These are phyloP conservation scores for Penicillium dipodomyicola DNA, from an alignment of 495 filamentous ascomycete species.

Conservation along the genomic window DNA sequence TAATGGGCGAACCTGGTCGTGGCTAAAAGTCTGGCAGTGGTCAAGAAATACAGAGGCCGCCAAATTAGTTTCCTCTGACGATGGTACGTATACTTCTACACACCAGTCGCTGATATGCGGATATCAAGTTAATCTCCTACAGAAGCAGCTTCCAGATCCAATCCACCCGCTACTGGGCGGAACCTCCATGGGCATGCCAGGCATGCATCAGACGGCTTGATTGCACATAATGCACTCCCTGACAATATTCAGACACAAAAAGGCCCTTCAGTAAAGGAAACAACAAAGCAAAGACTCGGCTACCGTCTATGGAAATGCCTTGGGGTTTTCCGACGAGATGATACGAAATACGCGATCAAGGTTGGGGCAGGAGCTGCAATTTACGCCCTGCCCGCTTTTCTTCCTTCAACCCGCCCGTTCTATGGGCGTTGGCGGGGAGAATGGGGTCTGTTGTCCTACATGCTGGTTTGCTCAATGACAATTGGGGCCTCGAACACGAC, in stretches of 20 bases:
- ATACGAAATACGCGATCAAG: slow-evolving; percentile 81
- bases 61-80: slow-evolving; percentile 19
- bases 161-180: not conserved
- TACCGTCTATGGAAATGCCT: slow-evolving; percentile 61
- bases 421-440: slow-evolving; percentile 92
- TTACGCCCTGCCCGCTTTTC: slow-evolving; percentile 83
- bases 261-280: slow-evolving; percentile 5
- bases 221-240: slow-evolving; percentile 10
- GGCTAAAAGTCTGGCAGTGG: slow-evolving; percentile 76
- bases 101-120: not conserved
- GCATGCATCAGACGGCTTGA: slow-evolving; percentile 10
- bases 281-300: slow-evolving; percentile 37
- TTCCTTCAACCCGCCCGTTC: slow-evolving; percentile 69
- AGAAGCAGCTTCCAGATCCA: slow-evolving; percentile 4
- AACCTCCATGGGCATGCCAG: not conserved
- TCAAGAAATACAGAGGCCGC: slow-evolving; percentile 15
- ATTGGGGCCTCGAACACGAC: slow-evolving; percentile 94
- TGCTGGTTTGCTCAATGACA: slow-evolving; percentile 98
- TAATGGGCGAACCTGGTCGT: slow-evolving; percentile 69
- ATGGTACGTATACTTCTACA: slow-evolving; percentile 17
- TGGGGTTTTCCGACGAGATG: slow-evolving; percentile 59
- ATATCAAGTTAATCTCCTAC: not conserved
- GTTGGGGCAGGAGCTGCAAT: slow-evolving; percentile 85
- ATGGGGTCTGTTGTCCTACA: slow-evolving; percentile 95
- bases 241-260: slow-evolving; percentile 7